Evolutionary conservation across 23 red algal genomes (phyloP), one percentile per base, ranked within the genome.

Genomic region (Porphyridium purpureum): DNA sequence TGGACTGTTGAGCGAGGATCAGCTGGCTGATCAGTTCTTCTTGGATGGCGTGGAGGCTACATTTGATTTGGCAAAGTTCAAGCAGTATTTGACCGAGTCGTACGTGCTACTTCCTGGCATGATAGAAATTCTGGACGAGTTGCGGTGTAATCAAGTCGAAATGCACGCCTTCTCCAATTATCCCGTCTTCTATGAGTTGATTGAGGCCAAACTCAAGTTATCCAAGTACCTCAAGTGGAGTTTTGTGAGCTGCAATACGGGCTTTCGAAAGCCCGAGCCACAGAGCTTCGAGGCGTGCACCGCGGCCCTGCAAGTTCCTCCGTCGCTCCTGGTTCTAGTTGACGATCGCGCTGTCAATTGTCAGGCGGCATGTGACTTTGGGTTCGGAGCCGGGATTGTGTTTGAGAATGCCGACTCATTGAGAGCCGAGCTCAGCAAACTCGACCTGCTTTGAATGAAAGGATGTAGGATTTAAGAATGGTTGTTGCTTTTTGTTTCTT

Each of bases 81-180:
- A 74, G 20, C 23, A 14, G 2, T 98, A 70, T 59, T 72, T 98
- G 42, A 63, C 46, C 40, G 26, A 74, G 23, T 28, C 19, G 0
- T 98, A 98, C 55, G 32, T 29, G 2, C 55, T 70, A 5, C 21
- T 98, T 14, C 71, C 69, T 0, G 90, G 90, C 4, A 68, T 84
- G 21, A 66, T 77, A 32, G 19, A 20, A 4, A 32, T 98, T 25
- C 59, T 98, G 14, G 58, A 59, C 33, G 65, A 44, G 8, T 55
- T 98, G 3, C 52, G 54, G 21, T 22, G 52, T 15, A 52, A 47
- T 31, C 6, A 71, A 6, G 35, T 77, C 29, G 33, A 47, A 17
- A 53, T 98, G 30, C 90, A 98, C 32, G 23, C 75, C 5, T 73
- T 83, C 28, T 76, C 79, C 53, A 98, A 98, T 35, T 98, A 98